A percentile compares a stretch with the other conserved stretches of the same genome.
phyloP scores from a whole-genome alignment of 2,329 filamentous ascomycete genomes.

The Akanthomyces muscarius region DNA sequence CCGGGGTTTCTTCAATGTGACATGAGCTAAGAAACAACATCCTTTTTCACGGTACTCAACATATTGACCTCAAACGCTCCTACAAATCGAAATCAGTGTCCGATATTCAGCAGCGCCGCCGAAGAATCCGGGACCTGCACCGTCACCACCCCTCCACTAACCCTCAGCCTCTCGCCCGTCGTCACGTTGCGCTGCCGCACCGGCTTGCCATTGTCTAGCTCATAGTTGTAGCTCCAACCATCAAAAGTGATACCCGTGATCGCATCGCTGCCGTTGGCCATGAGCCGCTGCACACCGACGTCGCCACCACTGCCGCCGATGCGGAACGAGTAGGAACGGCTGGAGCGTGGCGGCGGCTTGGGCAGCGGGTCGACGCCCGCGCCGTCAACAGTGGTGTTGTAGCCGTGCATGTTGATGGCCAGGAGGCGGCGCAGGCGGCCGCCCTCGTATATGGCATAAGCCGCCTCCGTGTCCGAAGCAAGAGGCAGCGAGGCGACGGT shows the following conservation, averaged over 20 bases:
- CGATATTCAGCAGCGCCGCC: constrained; percentile 36
- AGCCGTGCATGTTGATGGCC: constrained; percentile 54
- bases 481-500: constrained; percentile 47
- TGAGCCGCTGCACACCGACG: constrained; percentile 43
- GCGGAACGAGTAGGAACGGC: constrained; percentile 34
- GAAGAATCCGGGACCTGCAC: constrained; percentile 41
- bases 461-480: constrained; percentile 39
- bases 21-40: no score
- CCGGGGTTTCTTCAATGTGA: not conserved
- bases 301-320: constrained; percentile 30
- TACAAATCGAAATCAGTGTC: not conserved
- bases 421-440: constrained; percentile 44
- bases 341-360: constrained; percentile 29
- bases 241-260: constrained; percentile 59
- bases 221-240: constrained; percentile 58
- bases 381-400: constrained; percentile 54
- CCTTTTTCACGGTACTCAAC: no score
- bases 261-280: constrained; percentile 61
- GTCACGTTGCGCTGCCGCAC: constrained; percentile 54
- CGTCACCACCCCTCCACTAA: constrained; percentile 34
- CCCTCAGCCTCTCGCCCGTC: constrained; percentile 39
- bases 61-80: no score
- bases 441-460: constrained; percentile 52
- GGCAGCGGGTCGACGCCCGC: constrained; percentile 24
- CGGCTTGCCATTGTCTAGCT: constrained; percentile 51